Evolutionary conservation across 1,284 basidiomycete species (phyloP), one percentile per base, ranked within the genome.

Genomic region (Hemileia vastatrix): DNA sequence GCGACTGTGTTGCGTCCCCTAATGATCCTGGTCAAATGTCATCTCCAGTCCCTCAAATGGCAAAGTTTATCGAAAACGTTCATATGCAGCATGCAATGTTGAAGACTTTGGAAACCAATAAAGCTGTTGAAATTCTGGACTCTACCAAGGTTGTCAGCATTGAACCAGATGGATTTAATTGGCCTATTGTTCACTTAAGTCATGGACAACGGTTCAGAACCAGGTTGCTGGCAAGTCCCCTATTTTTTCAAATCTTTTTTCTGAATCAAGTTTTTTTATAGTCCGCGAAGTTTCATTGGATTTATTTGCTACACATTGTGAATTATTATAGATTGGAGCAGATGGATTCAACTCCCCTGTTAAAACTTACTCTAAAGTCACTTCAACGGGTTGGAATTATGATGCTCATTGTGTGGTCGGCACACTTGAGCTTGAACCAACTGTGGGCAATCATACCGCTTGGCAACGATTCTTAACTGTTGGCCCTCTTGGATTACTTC

Each of bases 281-380:
- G n/a, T n/a, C n/a, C n/a, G n/a, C n/a, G n/a, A n/a, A n/a, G n/a
- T n/a, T n/a, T n/a, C n/a, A n/a, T n/a, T n/a, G n/a, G n/a, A n/a
- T n/a, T n/a, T n/a, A n/a, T n/a, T n/a, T n/a, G n/a, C n/a, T n/a
- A n/a, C n/a, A n/a, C n/a, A n/a, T 5, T 44, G n/a, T 27, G 40
- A 69, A 43, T 62, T 45, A 64, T 68, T 48, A 58, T 69, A 93
- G 86, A 83, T 98, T 45, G 94, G 95, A 21, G 95, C 95, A 5
- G 95, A 98, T 72, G 95, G 95, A 0, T 85, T 85, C 72, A 93
- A 92, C 74, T 96, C 92, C 0, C 94, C 94, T 6, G 95, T 97
- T 15, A 84, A 92, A 53, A 77, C 83, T 45, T 97, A 88, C 72
- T 87, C 93, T 0, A 80, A 85, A 11, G 96, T 97, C 64, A 80